These are phyloP conservation scores for Trichoderma semiorbis DNA, from an alignment of 2,329 filamentous ascomycete species.

Conservation along the genomic window DNA sequence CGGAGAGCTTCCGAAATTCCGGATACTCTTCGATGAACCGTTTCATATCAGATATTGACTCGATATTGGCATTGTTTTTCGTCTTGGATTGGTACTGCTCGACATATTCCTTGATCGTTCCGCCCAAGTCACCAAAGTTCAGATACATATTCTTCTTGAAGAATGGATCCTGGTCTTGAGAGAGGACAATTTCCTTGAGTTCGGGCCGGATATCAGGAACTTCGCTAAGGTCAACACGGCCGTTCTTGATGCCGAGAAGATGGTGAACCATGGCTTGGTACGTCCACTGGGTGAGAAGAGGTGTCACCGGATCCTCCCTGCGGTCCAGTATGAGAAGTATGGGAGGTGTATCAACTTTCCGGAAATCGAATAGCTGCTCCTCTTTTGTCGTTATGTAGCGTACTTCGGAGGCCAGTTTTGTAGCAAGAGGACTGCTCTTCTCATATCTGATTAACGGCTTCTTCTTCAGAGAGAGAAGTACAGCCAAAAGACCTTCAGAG, in stretches of 20 bases:
- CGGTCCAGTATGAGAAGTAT: conserved; percentile 88
- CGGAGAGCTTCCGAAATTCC: conserved; percentile 93
- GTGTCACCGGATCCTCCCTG: conserved; percentile 91
- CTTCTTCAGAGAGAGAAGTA: conserved; percentile 89
- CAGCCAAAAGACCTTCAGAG: conserved; percentile 80
- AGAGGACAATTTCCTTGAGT: conserved; percentile 88
- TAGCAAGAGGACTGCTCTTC: conserved; percentile 83
- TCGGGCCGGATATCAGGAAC: conserved; percentile 83
- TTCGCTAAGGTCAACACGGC: conserved; percentile 82
- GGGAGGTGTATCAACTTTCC: conserved; percentile 89
- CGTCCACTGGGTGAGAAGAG: conserved; percentile 94
- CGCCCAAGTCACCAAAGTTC: conserved; percentile 92
- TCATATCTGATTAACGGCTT: conserved; percentile 92
- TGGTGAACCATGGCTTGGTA: conserved; percentile 99
- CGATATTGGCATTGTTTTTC: conserved; percentile 93
- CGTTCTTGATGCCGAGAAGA: conserved; percentile 87
- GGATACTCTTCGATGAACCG: conserved; percentile 98
- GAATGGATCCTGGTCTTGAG: conserved; percentile 96
- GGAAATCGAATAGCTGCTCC: conserved; percentile 93
- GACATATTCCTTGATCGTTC: conserved; percentile 97
- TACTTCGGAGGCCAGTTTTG: conserved; percentile 90
- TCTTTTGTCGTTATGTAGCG: conserved; percentile 93
- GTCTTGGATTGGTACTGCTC: conserved; percentile 97
- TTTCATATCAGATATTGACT: conserved; percentile 98
- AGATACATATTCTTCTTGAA: conserved; percentile 99